phyloP scores from a whole-genome alignment of 75 land plant genomes.

The Sequoia sempervirens region DNA sequence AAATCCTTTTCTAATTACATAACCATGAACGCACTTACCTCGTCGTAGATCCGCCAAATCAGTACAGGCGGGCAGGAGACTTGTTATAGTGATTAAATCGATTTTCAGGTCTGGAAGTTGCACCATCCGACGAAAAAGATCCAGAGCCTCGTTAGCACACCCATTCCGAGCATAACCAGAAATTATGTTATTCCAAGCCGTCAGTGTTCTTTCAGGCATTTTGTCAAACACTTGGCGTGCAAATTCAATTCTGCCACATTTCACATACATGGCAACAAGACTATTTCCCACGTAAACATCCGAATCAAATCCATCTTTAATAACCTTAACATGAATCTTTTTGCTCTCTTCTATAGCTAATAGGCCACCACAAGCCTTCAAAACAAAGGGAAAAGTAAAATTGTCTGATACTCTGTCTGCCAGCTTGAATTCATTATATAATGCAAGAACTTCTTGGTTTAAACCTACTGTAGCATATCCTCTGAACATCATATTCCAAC shows the following conservation, averaged over 20 bases:
- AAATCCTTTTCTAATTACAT: slow-evolving; percentile 12
- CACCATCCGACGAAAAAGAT: slow-evolving; percentile 6
- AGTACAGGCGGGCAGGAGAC: slow-evolving; percentile 14
- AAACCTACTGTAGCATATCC: neutral
- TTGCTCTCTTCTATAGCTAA: slow-evolving; percentile 13
- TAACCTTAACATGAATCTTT: slow-evolving; percentile 11
- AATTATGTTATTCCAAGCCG: slow-evolving; percentile 7
- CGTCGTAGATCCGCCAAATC: neutral
- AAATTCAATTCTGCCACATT: slow-evolving; percentile 18
- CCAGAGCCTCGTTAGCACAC: slow-evolving; percentile 6
- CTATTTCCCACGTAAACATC: slow-evolving; percentile 14
- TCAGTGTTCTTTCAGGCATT: slow-evolving; percentile 7
- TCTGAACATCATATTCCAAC: neutral
- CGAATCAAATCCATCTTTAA: slow-evolving; percentile 9
- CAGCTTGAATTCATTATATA: slow-evolving; percentile 6
- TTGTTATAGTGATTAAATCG: neutral
- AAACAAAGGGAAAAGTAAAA: slow-evolving; percentile 5
- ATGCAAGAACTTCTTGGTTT: neutral
- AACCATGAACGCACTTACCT: slow-evolving; percentile 16
- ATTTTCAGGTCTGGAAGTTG: neutral
- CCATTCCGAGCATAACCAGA: slow-evolving; percentile 16
- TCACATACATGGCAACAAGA: slow-evolving; percentile 15
- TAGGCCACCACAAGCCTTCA: slow-evolving; percentile 15
- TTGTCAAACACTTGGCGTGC: slow-evolving; percentile 16
- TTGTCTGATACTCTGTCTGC: slow-evolving; percentile 6